These are phyloP conservation scores for Hypomontagnella submonticulosa DNA, from an alignment of 495 filamentous ascomycete genomes.

Conservation along the genomic window DNA sequence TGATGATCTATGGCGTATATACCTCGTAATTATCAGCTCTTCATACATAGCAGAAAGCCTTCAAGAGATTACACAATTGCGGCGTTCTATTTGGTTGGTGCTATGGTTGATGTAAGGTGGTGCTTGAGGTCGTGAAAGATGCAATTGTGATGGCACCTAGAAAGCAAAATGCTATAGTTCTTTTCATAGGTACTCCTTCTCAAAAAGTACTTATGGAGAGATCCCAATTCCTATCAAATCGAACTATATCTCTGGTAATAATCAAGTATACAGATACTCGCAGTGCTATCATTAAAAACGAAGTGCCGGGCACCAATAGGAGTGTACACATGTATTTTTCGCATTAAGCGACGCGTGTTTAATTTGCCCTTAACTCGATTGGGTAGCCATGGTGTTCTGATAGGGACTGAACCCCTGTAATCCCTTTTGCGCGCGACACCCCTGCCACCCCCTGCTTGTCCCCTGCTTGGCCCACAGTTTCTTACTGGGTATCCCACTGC, in stretches of 20 bases:
- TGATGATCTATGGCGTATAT: too few relatives aligned
- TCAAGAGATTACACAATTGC: too few relatives aligned
- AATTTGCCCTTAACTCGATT: slow-evolving; percentile 28
- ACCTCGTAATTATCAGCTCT: too few relatives aligned
- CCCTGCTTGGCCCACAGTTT: slow-evolving; percentile 38
- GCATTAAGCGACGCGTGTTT: slow-evolving; percentile 24
- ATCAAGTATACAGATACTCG: slow-evolving; percentile 13
- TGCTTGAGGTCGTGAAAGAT: too few relatives aligned
- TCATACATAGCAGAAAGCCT: too few relatives aligned
- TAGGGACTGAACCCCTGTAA: slow-evolving; percentile 33
- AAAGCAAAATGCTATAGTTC: slow-evolving; percentile 3
- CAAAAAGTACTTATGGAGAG: slow-evolving; percentile 10
- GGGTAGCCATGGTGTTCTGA: slow-evolving; percentile 26
- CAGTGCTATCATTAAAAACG: not conserved
- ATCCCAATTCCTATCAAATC: slow-evolving; percentile 3
- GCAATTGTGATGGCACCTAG: not conserved
- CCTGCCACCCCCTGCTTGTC: slow-evolving; percentile 19
- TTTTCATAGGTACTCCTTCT: not conserved
- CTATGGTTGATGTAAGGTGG: not conserved
- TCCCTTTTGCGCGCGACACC: slow-evolving; percentile 24
- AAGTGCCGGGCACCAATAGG: slow-evolving; percentile 4
- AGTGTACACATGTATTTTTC: slow-evolving; percentile 11
- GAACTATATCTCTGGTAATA: not conserved
- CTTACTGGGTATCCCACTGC: slow-evolving; percentile 16
- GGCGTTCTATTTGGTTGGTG: not conserved